Evolutionary conservation across 805 yeast species (phyloP), one percentile per base, ranked within the genome.

Genomic region (Candida easanensis): DNA sequence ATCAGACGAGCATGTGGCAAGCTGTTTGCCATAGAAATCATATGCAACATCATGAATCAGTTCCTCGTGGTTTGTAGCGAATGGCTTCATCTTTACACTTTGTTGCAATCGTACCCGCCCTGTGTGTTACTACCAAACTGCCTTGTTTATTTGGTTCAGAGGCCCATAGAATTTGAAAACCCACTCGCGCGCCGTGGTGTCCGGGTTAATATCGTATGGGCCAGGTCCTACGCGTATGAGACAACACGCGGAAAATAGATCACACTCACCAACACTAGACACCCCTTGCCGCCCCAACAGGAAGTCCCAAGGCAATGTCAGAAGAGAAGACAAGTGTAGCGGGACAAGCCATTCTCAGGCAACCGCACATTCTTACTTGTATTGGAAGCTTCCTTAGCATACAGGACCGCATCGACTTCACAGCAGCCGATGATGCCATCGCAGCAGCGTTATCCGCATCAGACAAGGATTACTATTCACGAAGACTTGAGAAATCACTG

Each of bases 1-100:
- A 65, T 93, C 99, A 0, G 95, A 87, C 4, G 97, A 88, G 46
- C 95, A 90, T 0, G 97, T 91, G 2, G 98, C 99, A 44, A 93
- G 71, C 48, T 89, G 87, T 42, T 82, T 79, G 1, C 99, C 98
- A 60, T 91, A 91, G 65, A 84, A 91, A 64, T 93, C 96, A 64
- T 90, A 93, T 17, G 88, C 82, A 19, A 90, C 80, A 57, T 90
- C 97, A 53, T 90, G 95, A 35, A 91, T 80, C 42, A 91, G 73
- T 62, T 93, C 99, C 56, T 88, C 96, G 62, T 93, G 98, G 27
- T 95, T 95, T 0, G 97, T 85, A 14, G 82, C 73, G 54, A 91
- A 84, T 4, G 96, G 88, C 56, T 80, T 81, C 74, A 76, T 73
- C 21, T 52, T 40, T 22, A 14, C 10, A 19, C 14, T 9, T 15